These are phyloP conservation scores for Scenedesmus sp. DNA, from an alignment of 163 green algal genomes.

Conservation along the genomic window DNA sequence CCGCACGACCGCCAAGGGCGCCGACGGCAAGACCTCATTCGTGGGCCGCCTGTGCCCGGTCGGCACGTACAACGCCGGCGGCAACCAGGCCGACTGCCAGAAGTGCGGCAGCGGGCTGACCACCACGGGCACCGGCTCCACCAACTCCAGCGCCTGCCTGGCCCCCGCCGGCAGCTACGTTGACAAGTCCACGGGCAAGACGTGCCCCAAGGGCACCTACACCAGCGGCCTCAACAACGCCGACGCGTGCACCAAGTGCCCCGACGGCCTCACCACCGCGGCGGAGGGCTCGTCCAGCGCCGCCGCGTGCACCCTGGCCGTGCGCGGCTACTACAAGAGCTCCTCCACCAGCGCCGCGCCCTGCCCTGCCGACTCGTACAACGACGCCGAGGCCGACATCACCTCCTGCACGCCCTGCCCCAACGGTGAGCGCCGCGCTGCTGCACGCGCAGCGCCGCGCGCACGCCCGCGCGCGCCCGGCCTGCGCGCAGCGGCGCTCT, in stretches of 20 bases:
- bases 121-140: too few species aligned
- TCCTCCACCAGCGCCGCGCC: not conserved
- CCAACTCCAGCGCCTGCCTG: not conserved
- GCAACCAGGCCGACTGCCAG: too few species aligned
- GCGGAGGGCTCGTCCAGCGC: constrained; percentile 7
- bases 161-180: constrained; percentile 22
- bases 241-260: not conserved
- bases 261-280: constrained; percentile 5
- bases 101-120: too few species aligned
- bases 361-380: not conserved
- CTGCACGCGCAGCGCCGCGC: too few species aligned
- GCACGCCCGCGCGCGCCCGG: too few species aligned
- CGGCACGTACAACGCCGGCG: too few species aligned
- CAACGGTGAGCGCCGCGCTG: not conserved
- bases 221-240: constrained; percentile 3
- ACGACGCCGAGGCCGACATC: not conserved
- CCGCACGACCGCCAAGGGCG: not conserved
- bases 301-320: not conserved
- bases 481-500: too few species aligned
- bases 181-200: constrained; percentile 34
- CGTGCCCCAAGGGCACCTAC: constrained; percentile 22
- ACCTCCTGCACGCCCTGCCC: constrained; percentile 18
- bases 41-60: too few species aligned
- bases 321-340: not conserved
- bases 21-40: not conserved